Evolutionary conservation across 768 basidiomycete species (phyloP).

Genomic region (Porpolomopsis calyptriformis): DNA sequence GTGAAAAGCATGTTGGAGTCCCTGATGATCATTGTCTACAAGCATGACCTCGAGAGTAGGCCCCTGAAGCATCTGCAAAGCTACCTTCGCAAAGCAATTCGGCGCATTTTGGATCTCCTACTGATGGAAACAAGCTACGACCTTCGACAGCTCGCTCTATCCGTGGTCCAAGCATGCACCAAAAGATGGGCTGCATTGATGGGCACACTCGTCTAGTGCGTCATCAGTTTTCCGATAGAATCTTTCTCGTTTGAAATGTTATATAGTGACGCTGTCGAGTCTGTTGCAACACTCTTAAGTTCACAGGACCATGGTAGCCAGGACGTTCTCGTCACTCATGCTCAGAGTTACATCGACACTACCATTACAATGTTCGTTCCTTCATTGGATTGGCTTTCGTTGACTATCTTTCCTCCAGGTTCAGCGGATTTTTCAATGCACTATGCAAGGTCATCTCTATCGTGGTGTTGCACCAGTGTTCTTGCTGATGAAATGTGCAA

Average conservation of each 20-base stretch:
- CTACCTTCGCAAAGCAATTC: conserved; percentile 41
- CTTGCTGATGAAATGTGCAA: too few species aligned
- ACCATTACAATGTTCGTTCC: conserved; percentile 37
- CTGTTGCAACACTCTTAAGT: conserved; percentile 36
- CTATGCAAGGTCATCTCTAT: conserved; percentile 42
- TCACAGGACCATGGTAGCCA: conserved; percentile 40
- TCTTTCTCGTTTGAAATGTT: not conserved
- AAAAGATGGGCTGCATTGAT: conserved; percentile 46
- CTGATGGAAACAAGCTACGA: conserved; percentile 52
- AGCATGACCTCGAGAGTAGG: conserved; percentile 57
- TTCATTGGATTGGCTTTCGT: not conserved
- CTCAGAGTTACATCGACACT: conserved; percentile 41
- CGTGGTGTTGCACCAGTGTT: too few species aligned
- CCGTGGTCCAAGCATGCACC: conserved; percentile 51
- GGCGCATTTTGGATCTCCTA: conserved; percentile 40
- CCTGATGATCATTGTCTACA: conserved; percentile 56
- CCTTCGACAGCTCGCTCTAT: conserved; percentile 52
- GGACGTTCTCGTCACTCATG: conserved; percentile 49
- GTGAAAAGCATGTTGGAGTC: conserved; percentile 55
- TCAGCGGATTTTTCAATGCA: conserved; percentile 44
- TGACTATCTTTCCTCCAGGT: conserved; percentile 23
- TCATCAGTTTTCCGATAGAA: conserved; percentile 5
- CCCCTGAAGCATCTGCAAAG: conserved; percentile 45
- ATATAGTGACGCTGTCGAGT: conserved; percentile 43
- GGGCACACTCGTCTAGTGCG: conserved; percentile 45